Evolutionary conservation across 495 filamentous ascomycete species (phyloP).

Genomic region (Hyaloscypha finlandica): DNA sequence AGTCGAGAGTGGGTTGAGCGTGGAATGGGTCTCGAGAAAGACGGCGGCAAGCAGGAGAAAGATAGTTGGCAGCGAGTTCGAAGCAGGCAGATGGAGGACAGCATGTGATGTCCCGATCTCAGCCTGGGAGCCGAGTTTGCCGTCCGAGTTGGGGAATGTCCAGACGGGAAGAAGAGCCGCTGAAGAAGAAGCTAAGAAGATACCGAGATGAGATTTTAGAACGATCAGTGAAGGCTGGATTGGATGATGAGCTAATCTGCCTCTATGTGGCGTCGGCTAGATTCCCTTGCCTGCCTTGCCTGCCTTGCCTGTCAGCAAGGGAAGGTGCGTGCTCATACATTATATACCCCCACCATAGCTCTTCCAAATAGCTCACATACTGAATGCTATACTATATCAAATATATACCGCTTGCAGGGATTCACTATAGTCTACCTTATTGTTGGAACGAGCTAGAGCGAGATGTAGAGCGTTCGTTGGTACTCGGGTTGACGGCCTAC

Average conservation of each 20-base stretch:
- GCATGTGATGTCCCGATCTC: slow-evolving; percentile 51
- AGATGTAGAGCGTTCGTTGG: not conserved
- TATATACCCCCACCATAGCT: not conserved
- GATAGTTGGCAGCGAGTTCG: slow-evolving; percentile 67
- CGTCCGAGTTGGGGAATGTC: not conserved
- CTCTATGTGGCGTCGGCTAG: not conserved
- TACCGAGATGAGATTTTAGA: not conserved
- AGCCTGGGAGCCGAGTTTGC: not conserved
- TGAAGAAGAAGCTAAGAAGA: not conserved
- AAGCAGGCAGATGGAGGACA: slow-evolving; percentile 71
- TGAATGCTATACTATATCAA: not conserved
- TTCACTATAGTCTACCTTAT: not conserved
- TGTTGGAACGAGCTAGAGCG: not conserved
- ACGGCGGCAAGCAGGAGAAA: slow-evolving; percentile 60
- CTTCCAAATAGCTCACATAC: not conserved
- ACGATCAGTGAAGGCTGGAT: not conserved
- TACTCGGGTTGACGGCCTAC: not conserved
- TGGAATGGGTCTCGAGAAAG: slow-evolving; percentile 65
- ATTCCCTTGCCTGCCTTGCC: too few species aligned
- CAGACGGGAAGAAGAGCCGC: not conserved
- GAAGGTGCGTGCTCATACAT: not conserved
- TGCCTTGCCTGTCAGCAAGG: too few species aligned
- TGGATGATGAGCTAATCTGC: not conserved
- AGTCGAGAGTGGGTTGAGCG: slow-evolving; percentile 93
- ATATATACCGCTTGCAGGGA: not conserved